Conservation (phyloP, 73 alveolate genomes). For the Halteria grandinella region DNA sequence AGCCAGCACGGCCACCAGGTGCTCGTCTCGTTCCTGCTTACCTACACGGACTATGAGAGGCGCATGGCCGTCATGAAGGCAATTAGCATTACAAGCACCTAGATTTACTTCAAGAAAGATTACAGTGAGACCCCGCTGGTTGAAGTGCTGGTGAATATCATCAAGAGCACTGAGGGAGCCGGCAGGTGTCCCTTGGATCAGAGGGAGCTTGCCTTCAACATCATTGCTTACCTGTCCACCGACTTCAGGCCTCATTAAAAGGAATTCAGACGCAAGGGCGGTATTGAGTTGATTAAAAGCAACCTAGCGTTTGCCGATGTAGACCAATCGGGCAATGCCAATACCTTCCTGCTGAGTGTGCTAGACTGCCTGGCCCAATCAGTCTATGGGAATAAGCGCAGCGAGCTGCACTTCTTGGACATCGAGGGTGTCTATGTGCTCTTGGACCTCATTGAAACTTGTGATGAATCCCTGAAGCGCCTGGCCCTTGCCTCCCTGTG, state of each 20-base stretch:
- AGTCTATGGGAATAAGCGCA: conserved; percentile 90
- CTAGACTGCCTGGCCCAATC: conserved; percentile 95
- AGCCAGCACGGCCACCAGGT: conserved; percentile 80
- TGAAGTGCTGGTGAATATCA: conserved; percentile 90
- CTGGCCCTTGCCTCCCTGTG: conserved; percentile 88
- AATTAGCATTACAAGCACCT: conserved; percentile 70
- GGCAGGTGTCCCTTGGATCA: conserved; percentile 91
- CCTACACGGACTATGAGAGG: conserved; percentile 86
- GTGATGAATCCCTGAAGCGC: conserved; percentile 89
- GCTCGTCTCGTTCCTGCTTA: conserved; percentile 77
- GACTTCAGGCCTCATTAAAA: conserved; percentile 93
- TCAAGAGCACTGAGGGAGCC: conserved; percentile 87
- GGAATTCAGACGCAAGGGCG: conserved; percentile 96
- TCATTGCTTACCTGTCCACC: conserved; percentile 89
- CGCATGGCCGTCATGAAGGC: conserved; percentile 82
- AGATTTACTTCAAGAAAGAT: conserved; percentile 82
- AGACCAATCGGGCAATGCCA: conserved; percentile 83
- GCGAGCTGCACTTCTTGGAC: conserved; percentile 93
- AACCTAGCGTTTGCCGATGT: conserved; percentile 81
- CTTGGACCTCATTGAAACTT: conserved; percentile 90
- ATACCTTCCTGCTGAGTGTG: conserved; percentile 79
- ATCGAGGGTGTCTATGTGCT: conserved; percentile 92
- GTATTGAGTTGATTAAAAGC: conserved; percentile 90
- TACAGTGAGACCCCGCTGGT: conserved; percentile 93
- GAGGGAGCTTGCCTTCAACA: conserved; percentile 92